These are phyloP conservation scores for Monosporascus sp. DNA, from an alignment of 2,329 filamentous ascomycete genomes.

Conservation along the genomic window DNA sequence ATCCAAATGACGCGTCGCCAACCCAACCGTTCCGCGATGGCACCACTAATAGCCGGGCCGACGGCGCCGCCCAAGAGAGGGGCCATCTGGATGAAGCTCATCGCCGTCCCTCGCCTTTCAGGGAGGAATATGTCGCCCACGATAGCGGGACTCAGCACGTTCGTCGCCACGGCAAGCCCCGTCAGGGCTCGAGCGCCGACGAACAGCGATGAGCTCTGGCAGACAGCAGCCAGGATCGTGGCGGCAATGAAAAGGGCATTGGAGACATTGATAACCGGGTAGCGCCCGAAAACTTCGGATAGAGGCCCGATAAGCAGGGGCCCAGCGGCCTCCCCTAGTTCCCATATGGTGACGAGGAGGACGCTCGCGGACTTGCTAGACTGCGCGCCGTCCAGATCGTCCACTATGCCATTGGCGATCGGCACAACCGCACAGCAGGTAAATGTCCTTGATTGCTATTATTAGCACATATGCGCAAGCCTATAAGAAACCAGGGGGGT, in stretches of 20 bases:
- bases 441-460: slow-evolving; percentile 39
- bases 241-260: slow-evolving; percentile 47
- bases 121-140: slow-evolving; percentile 57
- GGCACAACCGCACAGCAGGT: slow-evolving; percentile 53
- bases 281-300: slow-evolving; percentile 55
- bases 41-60: slow-evolving; percentile 50
- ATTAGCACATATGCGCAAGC: neutral
- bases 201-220: slow-evolving; percentile 40
- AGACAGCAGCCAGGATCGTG: slow-evolving; percentile 42
- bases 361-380: slow-evolving; percentile 43
- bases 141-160: slow-evolving; percentile 58
- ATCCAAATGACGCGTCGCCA: slow-evolving; percentile 52
- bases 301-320: slow-evolving; percentile 57
- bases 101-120: slow-evolving; percentile 52
- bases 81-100: slow-evolving; percentile 52
- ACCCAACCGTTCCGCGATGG: slow-evolving; percentile 47
- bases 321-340: slow-evolving; percentile 60
- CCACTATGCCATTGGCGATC: slow-evolving; percentile 45
- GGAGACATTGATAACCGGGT: slow-evolving; percentile 47
- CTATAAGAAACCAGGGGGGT: neutral
- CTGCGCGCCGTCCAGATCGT: slow-evolving; percentile 36
- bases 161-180: slow-evolving; percentile 58
- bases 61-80: slow-evolving; percentile 53
- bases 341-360: slow-evolving; percentile 66
- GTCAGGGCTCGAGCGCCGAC: slow-evolving; percentile 51